phyloP scores from a whole-genome alignment of 2,329 filamentous ascomycete genomes.

The Ascochyta pisi region DNA sequence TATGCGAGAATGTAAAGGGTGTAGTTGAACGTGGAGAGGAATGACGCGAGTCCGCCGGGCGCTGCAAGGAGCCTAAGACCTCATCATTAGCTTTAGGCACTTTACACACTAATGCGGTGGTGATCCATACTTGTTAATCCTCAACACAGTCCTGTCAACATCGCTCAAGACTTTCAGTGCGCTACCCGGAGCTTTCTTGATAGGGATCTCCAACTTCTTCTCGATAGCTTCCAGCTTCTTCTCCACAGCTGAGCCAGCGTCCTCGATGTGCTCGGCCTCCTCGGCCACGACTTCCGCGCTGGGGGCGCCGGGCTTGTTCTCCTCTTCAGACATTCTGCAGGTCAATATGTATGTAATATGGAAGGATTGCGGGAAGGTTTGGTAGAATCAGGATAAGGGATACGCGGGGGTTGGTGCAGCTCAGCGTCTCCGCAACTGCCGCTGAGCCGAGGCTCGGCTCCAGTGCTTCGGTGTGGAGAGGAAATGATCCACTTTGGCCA shows the following conservation, averaged over 20 bases:
- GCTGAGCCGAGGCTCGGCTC: conserved; percentile 28
- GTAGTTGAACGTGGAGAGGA: conserved; percentile 58
- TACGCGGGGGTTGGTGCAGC: conserved; percentile 9
- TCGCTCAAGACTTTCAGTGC: conserved; percentile 41
- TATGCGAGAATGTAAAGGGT: conserved; percentile 55
- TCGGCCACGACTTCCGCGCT: conserved; percentile 40
- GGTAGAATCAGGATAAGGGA: conserved; percentile 22
- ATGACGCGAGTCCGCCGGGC: conserved; percentile 53
- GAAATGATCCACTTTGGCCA: background rate
- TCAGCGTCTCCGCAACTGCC: conserved; percentile 26
- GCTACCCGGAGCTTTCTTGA: conserved; percentile 28
- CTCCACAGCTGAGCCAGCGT: conserved; percentile 14
- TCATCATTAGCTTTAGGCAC: conserved; percentile 11
- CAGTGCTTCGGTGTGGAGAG: background rate
- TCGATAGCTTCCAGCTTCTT: conserved; percentile 17
- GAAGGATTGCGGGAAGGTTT: conserved; percentile 19
- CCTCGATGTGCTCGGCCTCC: conserved; percentile 26
- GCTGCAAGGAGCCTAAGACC: conserved; percentile 50
- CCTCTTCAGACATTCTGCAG: conserved; percentile 47
- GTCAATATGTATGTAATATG: conserved; percentile 12
- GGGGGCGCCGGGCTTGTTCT: conserved; percentile 47
- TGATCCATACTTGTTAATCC: conserved; percentile 52
- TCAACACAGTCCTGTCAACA: conserved; percentile 50
- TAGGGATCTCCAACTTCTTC: conserved; percentile 19
- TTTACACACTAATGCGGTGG: background rate